Conservation (phyloP, 2,329 filamentous ascomycete genomes). For the Xylariales sp. region DNA sequence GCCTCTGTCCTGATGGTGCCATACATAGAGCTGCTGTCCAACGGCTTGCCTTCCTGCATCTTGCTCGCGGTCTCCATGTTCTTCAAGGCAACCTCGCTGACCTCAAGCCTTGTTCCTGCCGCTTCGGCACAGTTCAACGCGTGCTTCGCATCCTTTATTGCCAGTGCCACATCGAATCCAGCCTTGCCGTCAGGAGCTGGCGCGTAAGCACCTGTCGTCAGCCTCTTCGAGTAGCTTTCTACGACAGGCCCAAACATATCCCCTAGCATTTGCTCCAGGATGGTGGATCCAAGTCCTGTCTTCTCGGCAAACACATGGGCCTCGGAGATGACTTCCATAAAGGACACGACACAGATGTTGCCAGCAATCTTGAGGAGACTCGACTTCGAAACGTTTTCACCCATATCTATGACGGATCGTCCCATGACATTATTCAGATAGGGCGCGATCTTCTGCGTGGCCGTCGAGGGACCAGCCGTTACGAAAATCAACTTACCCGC, state of each 20-base stretch:
- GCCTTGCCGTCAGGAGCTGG: constrained; percentile 23
- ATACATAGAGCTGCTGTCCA: constrained; percentile 14
- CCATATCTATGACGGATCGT: constrained; percentile 33
- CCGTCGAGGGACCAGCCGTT: constrained; percentile 31
- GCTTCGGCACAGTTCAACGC: constrained; percentile 18
- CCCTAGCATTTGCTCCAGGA: constrained; percentile 36
- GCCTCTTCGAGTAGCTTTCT: constrained; percentile 36
- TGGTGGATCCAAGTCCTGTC: constrained; percentile 34
- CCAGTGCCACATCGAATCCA: constrained; percentile 18
- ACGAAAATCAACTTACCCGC: constrained; percentile 41
- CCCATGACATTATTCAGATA: constrained; percentile 39
- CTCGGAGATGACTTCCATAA: constrained; percentile 41
- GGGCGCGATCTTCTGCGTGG: constrained; percentile 30
- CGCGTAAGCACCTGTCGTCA: constrained; percentile 37
- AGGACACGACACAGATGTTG: constrained; percentile 19
- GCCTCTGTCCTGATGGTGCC: constrained; percentile 12
- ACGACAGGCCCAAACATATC: constrained; percentile 38
- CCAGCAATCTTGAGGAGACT: constrained; percentile 40
- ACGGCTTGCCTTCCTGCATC: constrained; percentile 6
- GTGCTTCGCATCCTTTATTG: constrained; percentile 23
- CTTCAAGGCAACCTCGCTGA: constrained; percentile 16
- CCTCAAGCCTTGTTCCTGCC: constrained; percentile 16
- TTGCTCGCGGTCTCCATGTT: constrained; percentile 11
- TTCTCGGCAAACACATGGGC: constrained; percentile 41
- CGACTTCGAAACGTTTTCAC: constrained; percentile 36